Conservation (phyloP, 257 asterid species). For the Ilex aquifolium region DNA sequence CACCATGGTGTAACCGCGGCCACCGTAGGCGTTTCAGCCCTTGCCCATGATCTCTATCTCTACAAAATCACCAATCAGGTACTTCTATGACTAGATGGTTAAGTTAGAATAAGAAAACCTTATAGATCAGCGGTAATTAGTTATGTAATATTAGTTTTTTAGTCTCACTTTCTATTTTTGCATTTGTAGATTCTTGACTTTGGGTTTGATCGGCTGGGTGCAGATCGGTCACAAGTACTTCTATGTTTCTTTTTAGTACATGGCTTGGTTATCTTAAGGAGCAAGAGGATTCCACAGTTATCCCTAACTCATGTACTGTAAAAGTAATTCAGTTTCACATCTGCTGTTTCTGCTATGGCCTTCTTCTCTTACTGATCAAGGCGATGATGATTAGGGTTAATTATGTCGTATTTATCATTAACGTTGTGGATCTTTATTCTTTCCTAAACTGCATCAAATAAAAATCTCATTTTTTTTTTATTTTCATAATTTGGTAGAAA, state of each 20-base stretch:
- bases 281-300: too few species aligned
- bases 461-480: too few species aligned
- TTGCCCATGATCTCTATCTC: constrained; percentile 80
- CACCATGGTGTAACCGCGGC: constrained; percentile 60
- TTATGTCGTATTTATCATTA: too few species aligned
- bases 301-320: too few species aligned
- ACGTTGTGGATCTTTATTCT: too few species aligned
- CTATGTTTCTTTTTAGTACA: constrained; percentile 11
- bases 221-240: constrained; percentile 84
- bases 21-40: constrained; percentile 59
- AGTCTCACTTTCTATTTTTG: constrained; percentile 24
- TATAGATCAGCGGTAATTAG: constrained; percentile 1
- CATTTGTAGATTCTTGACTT: constrained; percentile 81
- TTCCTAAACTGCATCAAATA: too few species aligned
- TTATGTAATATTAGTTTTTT: constrained; percentile 14
- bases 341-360: too few species aligned
- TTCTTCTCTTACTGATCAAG: too few species aligned
- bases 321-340: too few species aligned
- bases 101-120: background rate
- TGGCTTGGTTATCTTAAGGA: background rate
- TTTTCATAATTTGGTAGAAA: too few species aligned
- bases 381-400: too few species aligned
- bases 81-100: constrained; percentile 5
- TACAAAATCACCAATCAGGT: constrained; percentile 86
- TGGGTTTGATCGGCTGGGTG: constrained; percentile 94